phyloP scores from a whole-genome alignment of 495 filamentous ascomycete genomes.

The Rusavskia elegans region DNA sequence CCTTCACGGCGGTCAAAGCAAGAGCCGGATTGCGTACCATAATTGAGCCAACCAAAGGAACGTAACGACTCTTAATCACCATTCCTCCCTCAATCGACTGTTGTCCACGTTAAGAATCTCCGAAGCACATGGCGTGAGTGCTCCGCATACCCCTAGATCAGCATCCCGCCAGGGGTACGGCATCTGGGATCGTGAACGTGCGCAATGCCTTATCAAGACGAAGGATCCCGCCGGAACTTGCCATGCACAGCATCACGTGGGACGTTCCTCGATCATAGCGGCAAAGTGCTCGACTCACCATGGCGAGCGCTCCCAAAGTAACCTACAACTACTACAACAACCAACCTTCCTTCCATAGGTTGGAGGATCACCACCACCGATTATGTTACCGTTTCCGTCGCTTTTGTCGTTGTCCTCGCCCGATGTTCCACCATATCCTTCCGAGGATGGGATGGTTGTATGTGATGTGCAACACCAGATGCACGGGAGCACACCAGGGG shows the following conservation, averaged over 20 bases:
- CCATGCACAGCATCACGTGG: too few relatives aligned
- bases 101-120: background rate
- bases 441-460: constrained; percentile 1
- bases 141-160: background rate
- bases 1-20: too few relatives aligned
- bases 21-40: too few relatives aligned
- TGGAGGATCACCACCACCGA: background rate
- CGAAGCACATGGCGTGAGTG: background rate
- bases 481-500: background rate
- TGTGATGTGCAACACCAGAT: background rate
- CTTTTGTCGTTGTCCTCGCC: background rate
- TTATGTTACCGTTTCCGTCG: background rate
- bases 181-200: background rate
- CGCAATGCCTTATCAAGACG: background rate
- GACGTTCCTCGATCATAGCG: background rate
- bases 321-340: constrained; percentile 1
- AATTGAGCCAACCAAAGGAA: too few relatives aligned
- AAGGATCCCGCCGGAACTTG: background rate
- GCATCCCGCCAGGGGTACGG: background rate
- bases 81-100: too few relatives aligned
- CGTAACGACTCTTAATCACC: too few relatives aligned
- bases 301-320: background rate
- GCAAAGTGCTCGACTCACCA: background rate
- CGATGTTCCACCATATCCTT: background rate
- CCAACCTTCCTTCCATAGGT: background rate